Base-by-base conservation (phyloP, 1,139 yeast genomes). In the Geotrichum siamense region DNA sequence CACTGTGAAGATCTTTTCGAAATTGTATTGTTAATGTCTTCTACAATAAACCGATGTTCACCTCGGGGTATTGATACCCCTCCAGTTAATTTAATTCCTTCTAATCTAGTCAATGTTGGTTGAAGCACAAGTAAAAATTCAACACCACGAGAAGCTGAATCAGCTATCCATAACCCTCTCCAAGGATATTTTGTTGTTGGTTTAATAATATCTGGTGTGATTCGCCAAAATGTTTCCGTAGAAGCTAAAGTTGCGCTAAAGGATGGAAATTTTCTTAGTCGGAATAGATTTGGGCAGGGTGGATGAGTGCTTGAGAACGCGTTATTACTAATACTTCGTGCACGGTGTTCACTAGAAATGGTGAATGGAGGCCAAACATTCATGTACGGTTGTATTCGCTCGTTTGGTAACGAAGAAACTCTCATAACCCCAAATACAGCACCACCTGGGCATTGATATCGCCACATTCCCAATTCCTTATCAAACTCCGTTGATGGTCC, bases 31-130 rank as follows among this genome's bases (percentile, higher is more conserved):
- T 41, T 41, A 21, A 56, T 43, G 41, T 60, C 54, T 10, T 53
- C 59, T 12, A 57, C 56, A 26, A 50, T 41, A 40, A 61, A 60
- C 20, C 54, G 44, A 29, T 48, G 35, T 39, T 60, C 63, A 3
- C 63, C 64, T 10, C 64, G 49, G 9, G 63, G 63, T 3, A 61
- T 55, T 31, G 49, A 48, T 5, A 53, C 53, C 37, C 56, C 60
- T 1, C 64, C 55, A 1, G 64, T 60, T 10, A 61, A 46, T 36
- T 59, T 57, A 43, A 61, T 50, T 2, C 58, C 63, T 40, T 60
- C 60, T 5, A 60, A 45, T 15, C 57, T 44, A 49, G 37, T n/a
- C 31, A 38, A 25, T 2, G 48, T 41, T 3, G 55, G 53, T 43
- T 58, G 62, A 30, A 50, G 55, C 30, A 56, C 45, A 10, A 60